Conservation (phyloP, 164 flowering plant species). For the Kalanchoe fedtschenkoi region DNA sequence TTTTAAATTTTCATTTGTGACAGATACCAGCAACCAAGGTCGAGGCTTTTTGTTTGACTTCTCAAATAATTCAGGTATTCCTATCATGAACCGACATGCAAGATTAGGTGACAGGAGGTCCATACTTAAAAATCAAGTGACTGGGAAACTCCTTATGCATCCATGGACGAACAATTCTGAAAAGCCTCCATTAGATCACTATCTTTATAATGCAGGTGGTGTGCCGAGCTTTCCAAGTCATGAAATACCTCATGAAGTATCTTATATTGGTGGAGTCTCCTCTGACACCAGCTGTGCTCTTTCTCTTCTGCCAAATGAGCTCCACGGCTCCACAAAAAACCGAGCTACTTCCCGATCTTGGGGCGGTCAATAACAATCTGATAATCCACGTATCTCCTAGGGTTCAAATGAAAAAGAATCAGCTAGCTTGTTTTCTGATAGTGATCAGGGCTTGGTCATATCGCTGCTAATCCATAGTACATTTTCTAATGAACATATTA, state of each 20-base stretch:
- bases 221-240: conserved; percentile 31
- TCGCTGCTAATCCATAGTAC: no score
- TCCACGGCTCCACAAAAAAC: conserved; percentile 44
- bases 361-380: background rate
- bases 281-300: conserved; percentile 88
- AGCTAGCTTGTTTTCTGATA: no score
- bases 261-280: conserved; percentile 33
- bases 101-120: conserved; percentile 1
- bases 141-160: conserved; percentile 28
- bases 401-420: no score
- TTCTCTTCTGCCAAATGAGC: conserved; percentile 98
- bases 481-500: no score
- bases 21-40: conserved; percentile 45
- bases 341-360: conserved; percentile 22
- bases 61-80: conserved; percentile 29
- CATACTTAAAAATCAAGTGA: background rate
- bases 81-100: conserved; percentile 22
- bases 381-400: background rate
- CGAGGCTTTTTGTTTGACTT: conserved; percentile 73
- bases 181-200: conserved; percentile 27
- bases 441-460: no score
- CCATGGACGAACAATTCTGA: conserved; percentile 40
- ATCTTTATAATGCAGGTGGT: conserved; percentile 33
- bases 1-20: background rate
- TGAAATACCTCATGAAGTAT: conserved; percentile 38